phyloP scores from a whole-genome alignment of 768 basidiomycete genomes.

The Leccinum subgranulosum region DNA sequence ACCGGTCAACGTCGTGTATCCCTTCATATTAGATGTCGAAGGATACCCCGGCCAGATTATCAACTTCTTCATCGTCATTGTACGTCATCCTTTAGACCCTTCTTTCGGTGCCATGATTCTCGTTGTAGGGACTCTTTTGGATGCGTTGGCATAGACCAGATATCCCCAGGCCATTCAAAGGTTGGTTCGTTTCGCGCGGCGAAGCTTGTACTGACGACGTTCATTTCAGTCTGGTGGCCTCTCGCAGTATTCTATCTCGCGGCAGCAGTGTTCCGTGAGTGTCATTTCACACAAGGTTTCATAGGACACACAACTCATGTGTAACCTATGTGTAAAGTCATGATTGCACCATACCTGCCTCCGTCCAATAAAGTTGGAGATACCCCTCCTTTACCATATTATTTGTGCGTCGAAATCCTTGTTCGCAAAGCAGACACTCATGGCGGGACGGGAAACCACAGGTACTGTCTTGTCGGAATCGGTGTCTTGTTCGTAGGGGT shows the following conservation, averaged over 20 bases:
- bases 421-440: conserved; percentile 30
- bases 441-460: conserved; percentile 20
- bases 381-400: conserved; percentile 59
- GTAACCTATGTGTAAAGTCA: conserved; percentile 31
- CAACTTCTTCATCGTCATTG: conserved; percentile 53
- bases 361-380: conserved; percentile 56
- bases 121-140: conserved; percentile 49
- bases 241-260: conserved; percentile 54
- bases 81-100: conserved; percentile 23
- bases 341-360: conserved; percentile 53
- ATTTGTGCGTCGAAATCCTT: conserved; percentile 33
- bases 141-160: conserved; percentile 50
- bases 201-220: neutral
- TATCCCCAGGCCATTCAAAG: conserved; percentile 50
- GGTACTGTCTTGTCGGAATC: conserved; percentile 55
- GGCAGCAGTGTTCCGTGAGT: conserved; percentile 49
- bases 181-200: conserved; percentile 14
- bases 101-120: neutral
- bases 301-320: conserved; percentile 11
- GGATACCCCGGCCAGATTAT: conserved; percentile 50
- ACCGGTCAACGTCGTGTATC: conserved; percentile 51
- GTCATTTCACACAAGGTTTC: rapidly evolving
- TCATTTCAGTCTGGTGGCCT: conserved; percentile 48
- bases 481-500: conserved; percentile 44
- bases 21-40: conserved; percentile 59